Evolutionary conservation across 169 alveolate genomes (phyloP), one percentile per base, ranked within the genome.

Genomic region (Plasmodium billcollinsi): DNA sequence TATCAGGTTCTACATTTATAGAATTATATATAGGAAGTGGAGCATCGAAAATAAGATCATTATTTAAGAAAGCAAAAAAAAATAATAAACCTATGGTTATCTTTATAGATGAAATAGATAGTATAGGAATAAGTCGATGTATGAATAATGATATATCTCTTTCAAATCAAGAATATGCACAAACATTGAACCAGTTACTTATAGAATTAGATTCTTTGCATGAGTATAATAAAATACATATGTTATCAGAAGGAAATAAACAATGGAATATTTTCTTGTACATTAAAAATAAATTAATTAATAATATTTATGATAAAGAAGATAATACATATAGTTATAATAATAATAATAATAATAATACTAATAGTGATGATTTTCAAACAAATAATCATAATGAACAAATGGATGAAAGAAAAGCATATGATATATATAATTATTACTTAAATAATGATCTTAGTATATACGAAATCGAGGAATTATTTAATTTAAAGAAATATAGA

Each of bases 1-100:
- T 85, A 26, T 85, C 92, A 0, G 92, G 92, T 14, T 85, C 92
- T 0, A 59, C 76, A 2, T 85, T 85, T 65, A 85, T 85, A 3
- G 92, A 85, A 20, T 33, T 85, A 52, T 85, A 85, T 45, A 85
- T 85, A 21, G 92, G 92, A 5, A 85, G 72, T 52, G 92, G 92
- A 29, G 92, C 92, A 4, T 85, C 88, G 0, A 85, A 85, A 71
- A 45, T 85, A 3, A 63, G 92, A 29, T 59, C 24, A 26, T 54
- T 71, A 61, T 85, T 85, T 66, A 85, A 71, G 33, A 70, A 15
- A 9, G 92, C 92, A 4, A 71, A 72, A 72, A 73, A 74, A 15
- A 71, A 45, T 20, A 71, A 59, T 26, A 85, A 63, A 45, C 26
- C 88, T 0, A 63, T 85, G 0, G 88, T 85, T 5, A 33, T 85